A percentile compares a stretch with the other conserved stretches of the same genome.
Evolutionary conservation across 2,329 filamentous ascomycete species (phyloP).

Genomic region (Metarhizium humberi): DNA sequence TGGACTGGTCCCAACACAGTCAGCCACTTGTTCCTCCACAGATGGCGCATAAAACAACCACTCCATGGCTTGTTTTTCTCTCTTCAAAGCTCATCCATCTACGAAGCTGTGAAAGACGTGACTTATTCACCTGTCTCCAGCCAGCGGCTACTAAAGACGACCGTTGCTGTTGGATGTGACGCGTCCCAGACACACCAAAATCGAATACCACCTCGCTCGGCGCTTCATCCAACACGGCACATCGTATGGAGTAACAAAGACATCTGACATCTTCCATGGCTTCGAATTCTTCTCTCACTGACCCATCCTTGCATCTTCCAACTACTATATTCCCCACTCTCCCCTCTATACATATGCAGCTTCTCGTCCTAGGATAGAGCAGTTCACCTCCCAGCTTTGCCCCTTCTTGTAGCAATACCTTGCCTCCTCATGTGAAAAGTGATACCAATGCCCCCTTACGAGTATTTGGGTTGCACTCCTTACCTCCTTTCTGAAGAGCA

Average conservation of each 20-base stretch:
- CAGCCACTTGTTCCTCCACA: background rate
- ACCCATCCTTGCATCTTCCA: background rate
- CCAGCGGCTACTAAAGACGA: too few relatives aligned
- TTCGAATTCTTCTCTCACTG: background rate
- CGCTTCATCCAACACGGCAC: conserved; percentile 7
- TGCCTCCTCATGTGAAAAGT: background rate
- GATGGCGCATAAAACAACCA: background rate
- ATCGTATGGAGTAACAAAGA: background rate
- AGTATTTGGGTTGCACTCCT: background rate
- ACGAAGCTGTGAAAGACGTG: too few relatives aligned
- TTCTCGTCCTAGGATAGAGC: too few relatives aligned
- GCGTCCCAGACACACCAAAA: background rate
- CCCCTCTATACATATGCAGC: too few relatives aligned
- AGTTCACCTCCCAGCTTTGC: background rate
- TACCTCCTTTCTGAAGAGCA: background rate
- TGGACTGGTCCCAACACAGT: background rate
- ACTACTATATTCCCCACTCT: background rate
- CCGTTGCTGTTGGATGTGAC: too few relatives aligned
- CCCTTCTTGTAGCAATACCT: background rate
- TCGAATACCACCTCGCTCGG: background rate
- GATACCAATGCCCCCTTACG: background rate
- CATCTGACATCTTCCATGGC: background rate
- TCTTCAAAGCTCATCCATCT: too few relatives aligned
- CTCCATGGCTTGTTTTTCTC: too few relatives aligned
- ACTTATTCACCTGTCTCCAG: too few relatives aligned